These are phyloP conservation scores for Saccharomycopsis vini DNA, from an alignment of 805 yeast genomes.

Conservation along the genomic window DNA sequence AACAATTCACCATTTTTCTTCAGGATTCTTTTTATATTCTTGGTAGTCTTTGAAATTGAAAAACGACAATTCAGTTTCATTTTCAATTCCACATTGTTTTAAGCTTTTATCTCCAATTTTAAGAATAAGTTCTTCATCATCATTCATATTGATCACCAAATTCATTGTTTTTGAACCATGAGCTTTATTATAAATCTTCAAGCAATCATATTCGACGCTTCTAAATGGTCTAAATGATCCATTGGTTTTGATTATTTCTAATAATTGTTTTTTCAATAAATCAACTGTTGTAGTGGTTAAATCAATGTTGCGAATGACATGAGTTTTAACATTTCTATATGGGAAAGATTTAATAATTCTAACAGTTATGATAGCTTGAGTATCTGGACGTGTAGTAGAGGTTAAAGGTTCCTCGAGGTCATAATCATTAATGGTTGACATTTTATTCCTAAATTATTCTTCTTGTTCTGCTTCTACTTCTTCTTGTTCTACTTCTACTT, in stretches of 20 bases:
- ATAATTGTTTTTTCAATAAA: conserved; percentile 47
- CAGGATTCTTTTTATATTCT: conserved; percentile 70
- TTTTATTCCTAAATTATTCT: neutral
- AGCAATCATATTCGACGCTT: conserved; percentile 59
- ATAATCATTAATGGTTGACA: conserved; percentile 23
- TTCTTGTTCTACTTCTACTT: too few relatives aligned
- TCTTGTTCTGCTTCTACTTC: too few relatives aligned
- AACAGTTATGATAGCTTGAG: conserved; percentile 71
- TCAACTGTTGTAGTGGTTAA: conserved; percentile 59
- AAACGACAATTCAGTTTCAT: conserved; percentile 88
- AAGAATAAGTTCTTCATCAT: conserved; percentile 70
- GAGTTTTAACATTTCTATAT: conserved; percentile 76
- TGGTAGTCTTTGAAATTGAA: conserved; percentile 62
- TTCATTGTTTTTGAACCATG: conserved; percentile 93
- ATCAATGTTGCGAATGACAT: conserved; percentile 61
- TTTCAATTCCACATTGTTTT: conserved; percentile 51
- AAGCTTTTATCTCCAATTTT: conserved; percentile 34
- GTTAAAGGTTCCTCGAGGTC: conserved; percentile 67
- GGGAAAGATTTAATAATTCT: conserved; percentile 88
- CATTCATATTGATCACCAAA: conserved; percentile 80
- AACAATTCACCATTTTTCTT: conserved; percentile 88
- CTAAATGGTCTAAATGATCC: conserved; percentile 79
- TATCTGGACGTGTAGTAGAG: conserved; percentile 62
- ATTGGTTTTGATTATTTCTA: conserved; percentile 39
- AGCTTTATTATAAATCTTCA: conserved; percentile 88